These are phyloP conservation scores for Trichoderma asperellum DNA, from an alignment of 2,329 filamentous ascomycete genomes.

Conservation along the genomic window DNA sequence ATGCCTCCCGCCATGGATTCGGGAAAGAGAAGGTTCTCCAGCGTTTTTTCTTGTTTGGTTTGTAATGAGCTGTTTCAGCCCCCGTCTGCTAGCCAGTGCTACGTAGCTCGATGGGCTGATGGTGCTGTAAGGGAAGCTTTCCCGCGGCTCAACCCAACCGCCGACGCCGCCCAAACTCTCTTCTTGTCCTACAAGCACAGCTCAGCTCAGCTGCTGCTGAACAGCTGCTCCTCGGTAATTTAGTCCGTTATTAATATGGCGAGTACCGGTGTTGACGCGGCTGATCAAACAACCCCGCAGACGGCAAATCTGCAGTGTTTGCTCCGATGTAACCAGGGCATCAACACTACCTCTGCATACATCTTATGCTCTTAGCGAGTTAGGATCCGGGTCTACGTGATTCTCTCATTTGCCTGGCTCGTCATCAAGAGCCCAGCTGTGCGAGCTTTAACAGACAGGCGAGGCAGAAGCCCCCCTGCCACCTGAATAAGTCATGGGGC, in stretches of 20 bases:
- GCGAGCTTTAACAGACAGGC: not conserved
- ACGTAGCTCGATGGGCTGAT: not conserved
- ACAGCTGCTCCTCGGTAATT: not conserved
- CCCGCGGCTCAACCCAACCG: constrained; percentile 6
- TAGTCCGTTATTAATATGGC: not conserved
- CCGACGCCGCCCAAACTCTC: constrained; percentile 27
- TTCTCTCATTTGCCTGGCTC: not conserved
- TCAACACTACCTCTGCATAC: not conserved
- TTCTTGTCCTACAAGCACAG: not conserved
- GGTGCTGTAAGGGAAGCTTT: constrained; percentile 9
- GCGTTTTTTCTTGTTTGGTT: not conserved
- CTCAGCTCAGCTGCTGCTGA: not conserved
- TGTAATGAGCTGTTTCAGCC: not conserved
- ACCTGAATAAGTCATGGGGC: constrained; percentile 20
- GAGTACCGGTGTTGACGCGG: not conserved
- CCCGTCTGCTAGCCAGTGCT: not conserved
- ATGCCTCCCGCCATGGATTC: constrained; percentile 9
- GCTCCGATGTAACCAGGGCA: not conserved
- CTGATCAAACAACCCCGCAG: constrained; percentile 24
- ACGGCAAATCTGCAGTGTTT: not conserved
- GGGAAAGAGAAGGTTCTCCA: not conserved
- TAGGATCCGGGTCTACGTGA: not conserved
- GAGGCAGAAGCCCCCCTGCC: not conserved
- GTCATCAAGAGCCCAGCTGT: not conserved
- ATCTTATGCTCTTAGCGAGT: not conserved